A percentile compares a stretch with the other conserved stretches of the same genome.
Evolutionary conservation across 2,329 filamentous ascomycete genomes (phyloP).

Genomic region (Arachnomyces sp.): DNA sequence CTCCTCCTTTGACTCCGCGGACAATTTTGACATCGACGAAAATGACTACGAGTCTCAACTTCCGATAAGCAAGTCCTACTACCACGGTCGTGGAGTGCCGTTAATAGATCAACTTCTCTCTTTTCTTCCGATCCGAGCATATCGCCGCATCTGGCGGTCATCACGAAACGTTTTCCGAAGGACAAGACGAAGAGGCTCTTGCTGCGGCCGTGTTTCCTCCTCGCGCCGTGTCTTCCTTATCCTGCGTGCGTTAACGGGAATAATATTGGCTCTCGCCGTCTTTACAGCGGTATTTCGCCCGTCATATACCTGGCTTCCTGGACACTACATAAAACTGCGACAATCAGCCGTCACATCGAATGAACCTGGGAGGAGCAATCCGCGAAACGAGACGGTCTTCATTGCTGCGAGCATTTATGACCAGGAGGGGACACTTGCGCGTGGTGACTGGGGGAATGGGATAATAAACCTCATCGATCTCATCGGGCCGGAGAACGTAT

Average conservation of each 20-base stretch:
- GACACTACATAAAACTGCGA: constrained; percentile 42
- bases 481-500: constrained; percentile 60
- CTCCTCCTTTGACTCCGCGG: constrained; percentile 33
- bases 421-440: constrained; percentile 50
- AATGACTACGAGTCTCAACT: constrained; percentile 35
- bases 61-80: constrained; percentile 19
- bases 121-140: constrained; percentile 22
- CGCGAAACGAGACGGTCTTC: constrained; percentile 59
- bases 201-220: constrained; percentile 19
- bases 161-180: constrained; percentile 18
- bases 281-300: constrained; percentile 45
- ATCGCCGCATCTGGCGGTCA: constrained; percentile 23
- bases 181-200: constrained; percentile 16
- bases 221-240: constrained; percentile 26
- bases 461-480: constrained; percentile 57
- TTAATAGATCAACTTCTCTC: constrained; percentile 23
- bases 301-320: constrained; percentile 49
- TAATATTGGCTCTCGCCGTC: constrained; percentile 29
- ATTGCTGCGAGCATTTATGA: constrained; percentile 67
- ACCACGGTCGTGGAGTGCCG: constrained; percentile 15
- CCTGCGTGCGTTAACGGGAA: constrained; percentile 19
- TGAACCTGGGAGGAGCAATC: constrained; percentile 41
- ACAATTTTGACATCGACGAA: constrained; percentile 35
- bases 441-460: constrained; percentile 57
- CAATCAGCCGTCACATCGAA: constrained; percentile 23